Percentiles rank a stretch among this genome's conserved stretches.
phyloP scores from a whole-genome alignment of 257 asterid genomes.

The Craterostigma plantagineum region DNA sequence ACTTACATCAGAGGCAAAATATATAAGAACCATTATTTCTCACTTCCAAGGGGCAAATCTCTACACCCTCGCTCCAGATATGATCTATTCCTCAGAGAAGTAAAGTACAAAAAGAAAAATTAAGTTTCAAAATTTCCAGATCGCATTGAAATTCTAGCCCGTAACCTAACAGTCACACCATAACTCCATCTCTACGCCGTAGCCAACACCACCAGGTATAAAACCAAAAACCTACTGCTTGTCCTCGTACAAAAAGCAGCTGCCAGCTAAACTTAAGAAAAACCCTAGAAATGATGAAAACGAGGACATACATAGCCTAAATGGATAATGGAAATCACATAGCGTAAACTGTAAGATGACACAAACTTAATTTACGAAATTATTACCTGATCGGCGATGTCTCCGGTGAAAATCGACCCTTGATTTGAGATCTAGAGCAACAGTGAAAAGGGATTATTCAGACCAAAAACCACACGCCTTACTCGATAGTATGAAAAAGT shows the following conservation, averaged over 20 bases:
- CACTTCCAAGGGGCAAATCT: background rate
- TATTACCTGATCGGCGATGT: constrained; percentile 18
- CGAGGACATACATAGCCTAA: background rate
- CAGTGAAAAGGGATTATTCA: constrained; percentile 1
- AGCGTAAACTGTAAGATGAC: background rate
- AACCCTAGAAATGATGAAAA: constrained; percentile 15
- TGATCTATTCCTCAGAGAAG: background rate
- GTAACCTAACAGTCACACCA: no score
- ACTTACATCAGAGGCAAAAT: constrained; percentile 2
- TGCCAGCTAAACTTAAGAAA: constrained; percentile 1
- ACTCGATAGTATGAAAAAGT: constrained; percentile 11
- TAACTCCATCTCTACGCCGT: no score
- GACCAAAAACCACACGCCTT: constrained; percentile 10
- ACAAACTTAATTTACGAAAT: background rate
- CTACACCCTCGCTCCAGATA: background rate
- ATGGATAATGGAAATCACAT: constrained; percentile 1
- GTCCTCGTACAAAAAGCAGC: background rate
- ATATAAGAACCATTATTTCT: constrained; percentile 4
- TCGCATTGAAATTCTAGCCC: no score
- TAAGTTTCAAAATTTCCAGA: no score
- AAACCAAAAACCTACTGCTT: background rate
- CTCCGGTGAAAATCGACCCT: constrained; percentile 6
- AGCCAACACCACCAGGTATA: background rate
- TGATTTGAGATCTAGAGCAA: constrained; percentile 8
- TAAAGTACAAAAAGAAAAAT: no score